Evolutionary conservation across 495 filamentous ascomycete species (phyloP).

Genomic region (Barbatosphaeria neglecta): DNA sequence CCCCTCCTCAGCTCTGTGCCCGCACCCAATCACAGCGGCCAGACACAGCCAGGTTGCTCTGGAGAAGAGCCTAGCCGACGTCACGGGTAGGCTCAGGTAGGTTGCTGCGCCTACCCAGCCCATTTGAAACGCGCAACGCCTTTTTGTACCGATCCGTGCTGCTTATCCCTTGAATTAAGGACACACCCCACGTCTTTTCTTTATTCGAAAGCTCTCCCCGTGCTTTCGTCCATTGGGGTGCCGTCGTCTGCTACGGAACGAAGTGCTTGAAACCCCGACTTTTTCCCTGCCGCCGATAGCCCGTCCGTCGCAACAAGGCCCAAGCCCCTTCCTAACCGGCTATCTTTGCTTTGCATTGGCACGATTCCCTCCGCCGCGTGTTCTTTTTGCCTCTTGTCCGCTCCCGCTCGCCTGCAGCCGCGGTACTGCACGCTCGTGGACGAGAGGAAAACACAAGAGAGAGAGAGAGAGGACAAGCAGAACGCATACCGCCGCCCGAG

Average conservation of each 20-base stretch:
- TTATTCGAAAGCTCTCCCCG: constrained; percentile 16
- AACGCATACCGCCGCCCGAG: background rate
- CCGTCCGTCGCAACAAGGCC: constrained; percentile 4
- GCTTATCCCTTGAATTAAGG: constrained; percentile 1
- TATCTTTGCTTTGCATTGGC: background rate
- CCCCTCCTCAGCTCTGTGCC: background rate
- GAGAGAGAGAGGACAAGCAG: background rate
- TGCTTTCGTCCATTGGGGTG: constrained; percentile 12
- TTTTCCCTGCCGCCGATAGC: constrained; percentile 12
- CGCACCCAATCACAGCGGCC: background rate
- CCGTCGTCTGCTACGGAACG: constrained; percentile 12
- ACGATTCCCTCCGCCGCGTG: too few relatives aligned
- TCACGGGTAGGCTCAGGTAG: background rate
- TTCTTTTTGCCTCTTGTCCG: too few relatives aligned
- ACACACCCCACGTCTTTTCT: constrained; percentile 10
- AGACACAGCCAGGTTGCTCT: background rate
- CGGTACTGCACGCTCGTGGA: background rate
- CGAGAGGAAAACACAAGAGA: background rate
- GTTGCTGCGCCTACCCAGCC: background rate
- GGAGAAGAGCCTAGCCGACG: background rate
- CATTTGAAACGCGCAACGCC: background rate
- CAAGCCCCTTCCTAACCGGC: background rate
- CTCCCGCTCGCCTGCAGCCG: too few relatives aligned
- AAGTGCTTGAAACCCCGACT: constrained; percentile 16
- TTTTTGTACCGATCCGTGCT: background rate